Conservation (phyloP, 345 rosid genomes). For the Ceriops decandra region DNA sequence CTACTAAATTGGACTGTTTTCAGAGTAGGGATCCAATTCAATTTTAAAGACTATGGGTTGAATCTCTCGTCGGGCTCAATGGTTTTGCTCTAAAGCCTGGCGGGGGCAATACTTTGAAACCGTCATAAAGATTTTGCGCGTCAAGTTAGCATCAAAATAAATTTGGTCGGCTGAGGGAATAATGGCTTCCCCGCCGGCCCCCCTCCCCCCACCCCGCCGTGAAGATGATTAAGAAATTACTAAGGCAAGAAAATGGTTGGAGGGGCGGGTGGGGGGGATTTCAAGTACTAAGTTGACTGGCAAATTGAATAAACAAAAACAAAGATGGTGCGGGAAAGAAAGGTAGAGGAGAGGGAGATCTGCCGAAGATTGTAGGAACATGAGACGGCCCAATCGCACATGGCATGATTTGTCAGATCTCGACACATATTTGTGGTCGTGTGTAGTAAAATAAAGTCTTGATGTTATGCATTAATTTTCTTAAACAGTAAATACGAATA, state of each 20-base stretch:
- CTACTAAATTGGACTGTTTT: too few relatives aligned
- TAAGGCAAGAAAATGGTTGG: too few relatives aligned
- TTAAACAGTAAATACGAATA: too few relatives aligned
- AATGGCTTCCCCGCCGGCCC: too few relatives aligned
- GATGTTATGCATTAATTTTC: too few relatives aligned
- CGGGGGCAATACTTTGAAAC: neutral
- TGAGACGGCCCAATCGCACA: slow-evolving; percentile 22
- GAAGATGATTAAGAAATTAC: neutral
- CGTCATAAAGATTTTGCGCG: neutral
- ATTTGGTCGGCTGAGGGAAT: too few relatives aligned
- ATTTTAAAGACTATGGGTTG: too few relatives aligned
- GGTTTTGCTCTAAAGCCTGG: too few relatives aligned
- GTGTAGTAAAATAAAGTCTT: neutral
- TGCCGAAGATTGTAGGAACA: slow-evolving; percentile 20
- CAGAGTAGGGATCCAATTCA: too few relatives aligned
- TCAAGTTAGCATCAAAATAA: neutral
- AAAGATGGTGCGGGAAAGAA: neutral
- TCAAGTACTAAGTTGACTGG: neutral
- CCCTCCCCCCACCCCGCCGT: too few relatives aligned
- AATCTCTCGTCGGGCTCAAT: too few relatives aligned
- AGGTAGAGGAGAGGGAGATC: neutral
- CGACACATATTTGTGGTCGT: slow-evolving; percentile 16
- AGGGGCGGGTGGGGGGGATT: neutral
- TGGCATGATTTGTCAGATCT: slow-evolving; percentile 18
- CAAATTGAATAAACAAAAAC: neutral